Conservation (phyloP, 108 stramenopile genomes). For the Discostella stelligeroides region DNA sequence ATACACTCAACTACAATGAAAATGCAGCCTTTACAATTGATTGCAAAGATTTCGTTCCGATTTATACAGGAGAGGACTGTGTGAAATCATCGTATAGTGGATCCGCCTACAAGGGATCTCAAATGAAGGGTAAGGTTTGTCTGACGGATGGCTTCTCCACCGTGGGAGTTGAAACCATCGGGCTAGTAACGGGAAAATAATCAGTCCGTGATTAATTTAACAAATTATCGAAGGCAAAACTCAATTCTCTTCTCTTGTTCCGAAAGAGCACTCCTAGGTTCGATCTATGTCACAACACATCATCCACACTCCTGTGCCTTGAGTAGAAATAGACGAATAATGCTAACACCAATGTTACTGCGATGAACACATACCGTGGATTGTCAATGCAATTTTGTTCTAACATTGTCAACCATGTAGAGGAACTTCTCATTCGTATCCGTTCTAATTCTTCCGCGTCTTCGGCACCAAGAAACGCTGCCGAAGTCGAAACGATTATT, state of each 20-base stretch:
- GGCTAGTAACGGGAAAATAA: constrained; percentile 89
- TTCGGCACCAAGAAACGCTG: constrained; percentile 33
- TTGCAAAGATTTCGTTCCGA: constrained; percentile 87
- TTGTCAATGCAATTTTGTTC: constrained; percentile 18
- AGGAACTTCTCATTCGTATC: constrained; percentile 23
- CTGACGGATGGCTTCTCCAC: constrained; percentile 84
- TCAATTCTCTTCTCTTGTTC: no score
- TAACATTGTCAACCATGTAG: constrained; percentile 11
- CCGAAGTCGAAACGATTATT: constrained; percentile 35
- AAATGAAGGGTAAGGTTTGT: constrained; percentile 79
- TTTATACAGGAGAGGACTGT: constrained; percentile 75
- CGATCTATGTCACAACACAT: constrained; percentile 19
- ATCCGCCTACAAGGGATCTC: constrained; percentile 72
- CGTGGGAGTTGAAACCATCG: constrained; percentile 94
- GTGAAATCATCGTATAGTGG: constrained; percentile 90
- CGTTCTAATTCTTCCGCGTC: constrained; percentile 39
- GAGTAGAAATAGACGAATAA: constrained; percentile 37
- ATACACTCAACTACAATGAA: constrained; percentile 96
- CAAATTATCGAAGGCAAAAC: not conserved
- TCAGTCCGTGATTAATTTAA: not conserved
- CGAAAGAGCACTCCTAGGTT: no score
- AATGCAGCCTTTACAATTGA: constrained; percentile 93
- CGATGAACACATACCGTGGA: constrained; percentile 35
- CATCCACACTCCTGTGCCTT: constrained; percentile 30
- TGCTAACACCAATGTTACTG: constrained; percentile 28